Evolutionary conservation across 495 filamentous ascomycete genomes (phyloP), one percentile per base, ranked within the genome.

Genomic region (Letharia lupina): DNA sequence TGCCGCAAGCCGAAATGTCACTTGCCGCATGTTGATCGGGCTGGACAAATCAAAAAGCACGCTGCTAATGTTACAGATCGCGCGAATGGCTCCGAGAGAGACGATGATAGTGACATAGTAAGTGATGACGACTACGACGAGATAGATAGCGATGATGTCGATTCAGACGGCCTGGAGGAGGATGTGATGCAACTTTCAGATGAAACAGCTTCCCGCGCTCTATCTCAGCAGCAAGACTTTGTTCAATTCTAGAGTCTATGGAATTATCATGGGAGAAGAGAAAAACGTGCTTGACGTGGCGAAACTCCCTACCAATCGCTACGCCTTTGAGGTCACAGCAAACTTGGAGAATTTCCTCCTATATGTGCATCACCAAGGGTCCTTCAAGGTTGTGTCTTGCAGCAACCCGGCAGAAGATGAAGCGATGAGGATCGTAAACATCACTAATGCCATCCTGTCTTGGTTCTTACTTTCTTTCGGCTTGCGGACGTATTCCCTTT

Each of bases 21-120:
- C 71, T 80, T 97, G 66, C 89, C 86, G 39, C 94, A 98, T 76
- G 84, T 93, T 70, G 90, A 95, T 77, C 87, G 91, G 77, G 94
- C 94, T 47, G 85, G 85, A 48, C 83, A 85, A 71, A 83, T 89
- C 64, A 82, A 86, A 72, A 87, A 87, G 70, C 79, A 80, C 69
- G 77, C 80, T 57, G 82, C 79, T 65, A 74, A 71, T 54, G 76
- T 73, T 47, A 69, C 74, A 67, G 72, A 69, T 61, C 57, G 68
- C 63, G 66, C 70, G 68, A 62, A 42, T 44, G 39, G 58, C 63
- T 31, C 71, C 68, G 73, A 72, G 28, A 77, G 82, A 66, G 84
- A 83, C 10, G 87, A 90, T 63, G 83, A 87, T 70, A 87, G 84
- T 73, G 90, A 95, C 72, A 71, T 91, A 42, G 92, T 90, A 67